phyloP scores from a whole-genome alignment of 169 alveolate species.

The Eimeria necatrix region DNA sequence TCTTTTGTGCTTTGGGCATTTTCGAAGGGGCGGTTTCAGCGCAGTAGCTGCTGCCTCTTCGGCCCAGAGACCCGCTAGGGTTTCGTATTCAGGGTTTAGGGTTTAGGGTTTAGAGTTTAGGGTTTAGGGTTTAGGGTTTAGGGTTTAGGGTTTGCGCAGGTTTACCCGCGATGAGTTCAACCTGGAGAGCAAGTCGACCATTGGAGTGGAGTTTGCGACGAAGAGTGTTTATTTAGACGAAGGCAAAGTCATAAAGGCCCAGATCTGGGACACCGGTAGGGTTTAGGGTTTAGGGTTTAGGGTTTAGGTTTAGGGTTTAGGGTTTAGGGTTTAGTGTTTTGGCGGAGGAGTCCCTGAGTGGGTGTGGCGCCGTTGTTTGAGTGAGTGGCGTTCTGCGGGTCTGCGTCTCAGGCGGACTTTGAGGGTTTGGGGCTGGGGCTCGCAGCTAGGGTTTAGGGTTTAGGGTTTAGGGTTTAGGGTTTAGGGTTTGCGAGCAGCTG shows the following conservation, averaged over 20 bases:
- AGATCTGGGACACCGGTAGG: constrained; percentile 77
- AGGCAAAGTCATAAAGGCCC: constrained; percentile 94
- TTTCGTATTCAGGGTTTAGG: neutral
- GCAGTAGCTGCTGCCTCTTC: neutral
- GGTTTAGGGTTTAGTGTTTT: no score
- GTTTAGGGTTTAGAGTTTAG: neutral
- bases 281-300: no score
- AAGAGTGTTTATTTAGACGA: constrained; percentile 88
- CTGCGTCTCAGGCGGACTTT: neutral
- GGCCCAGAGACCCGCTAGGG: neutral
- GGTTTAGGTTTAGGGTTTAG: no score
- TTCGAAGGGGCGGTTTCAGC: neutral
- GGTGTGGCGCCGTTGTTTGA: neutral
- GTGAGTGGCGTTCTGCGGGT: neutral
- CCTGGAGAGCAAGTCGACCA: constrained; percentile 98
- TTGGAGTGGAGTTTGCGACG: constrained; percentile 99
- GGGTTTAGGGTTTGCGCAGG: constrained; percentile 73
- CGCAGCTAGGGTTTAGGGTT: neutral
- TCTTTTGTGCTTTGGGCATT: neutral
- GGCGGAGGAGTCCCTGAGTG: neutral
- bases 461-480: no score
- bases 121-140: constrained; percentile 53
- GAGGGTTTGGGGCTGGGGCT: neutral
- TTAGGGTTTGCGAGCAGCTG: constrained; percentile 89
- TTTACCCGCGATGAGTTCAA: constrained; percentile 97